phyloP scores from a whole-genome alignment of 2,329 filamentous ascomycete genomes.

The Epichloe brachyelytri region DNA sequence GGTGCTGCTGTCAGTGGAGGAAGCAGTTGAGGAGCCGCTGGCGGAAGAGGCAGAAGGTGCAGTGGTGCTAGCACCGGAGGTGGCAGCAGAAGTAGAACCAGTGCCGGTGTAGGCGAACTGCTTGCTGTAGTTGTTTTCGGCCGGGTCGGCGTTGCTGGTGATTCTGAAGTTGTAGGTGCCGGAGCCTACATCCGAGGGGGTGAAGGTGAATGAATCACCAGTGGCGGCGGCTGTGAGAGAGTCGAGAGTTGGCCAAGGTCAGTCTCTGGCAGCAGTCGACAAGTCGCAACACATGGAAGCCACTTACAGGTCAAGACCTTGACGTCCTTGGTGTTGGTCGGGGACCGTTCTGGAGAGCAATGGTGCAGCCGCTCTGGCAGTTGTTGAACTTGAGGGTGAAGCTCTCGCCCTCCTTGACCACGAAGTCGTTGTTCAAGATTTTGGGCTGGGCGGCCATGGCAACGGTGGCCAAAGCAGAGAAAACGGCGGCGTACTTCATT shows the following conservation, averaged over 20 bases:
- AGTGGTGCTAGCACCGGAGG: conserved; percentile 3
- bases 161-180: conserved; percentile 25
- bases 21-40: conserved; percentile 4
- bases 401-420: conserved; percentile 16
- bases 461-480: conserved; percentile 17
- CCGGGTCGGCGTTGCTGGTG: conserved; percentile 12
- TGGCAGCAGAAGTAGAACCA: conserved; percentile 7
- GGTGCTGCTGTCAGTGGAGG: conserved; percentile 4
- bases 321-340: conserved; percentile 17
- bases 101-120: conserved; percentile 19
- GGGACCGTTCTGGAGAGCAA: conserved; percentile 20
- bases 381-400: conserved; percentile 21
- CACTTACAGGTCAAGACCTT: conserved; percentile 20
- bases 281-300: not conserved
- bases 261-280: not conserved
- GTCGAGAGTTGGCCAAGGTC: not conserved
- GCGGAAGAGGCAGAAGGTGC: conserved; percentile 4
- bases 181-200: conserved; percentile 14
- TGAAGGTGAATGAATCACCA: conserved; percentile 17
- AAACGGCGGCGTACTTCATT: conserved; percentile 24
- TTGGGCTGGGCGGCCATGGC: conserved; percentile 17
- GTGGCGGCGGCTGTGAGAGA: conserved; percentile 9
- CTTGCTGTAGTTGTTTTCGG: conserved; percentile 19
- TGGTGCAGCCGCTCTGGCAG: conserved; percentile 22
- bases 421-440: conserved; percentile 20